Percentiles rank a stretch among this genome's conserved stretches.
These are phyloP conservation scores for Alopecurus myosuroides DNA, from an alignment of 176 grass and related monocot genomes.

Conservation along the genomic window DNA sequence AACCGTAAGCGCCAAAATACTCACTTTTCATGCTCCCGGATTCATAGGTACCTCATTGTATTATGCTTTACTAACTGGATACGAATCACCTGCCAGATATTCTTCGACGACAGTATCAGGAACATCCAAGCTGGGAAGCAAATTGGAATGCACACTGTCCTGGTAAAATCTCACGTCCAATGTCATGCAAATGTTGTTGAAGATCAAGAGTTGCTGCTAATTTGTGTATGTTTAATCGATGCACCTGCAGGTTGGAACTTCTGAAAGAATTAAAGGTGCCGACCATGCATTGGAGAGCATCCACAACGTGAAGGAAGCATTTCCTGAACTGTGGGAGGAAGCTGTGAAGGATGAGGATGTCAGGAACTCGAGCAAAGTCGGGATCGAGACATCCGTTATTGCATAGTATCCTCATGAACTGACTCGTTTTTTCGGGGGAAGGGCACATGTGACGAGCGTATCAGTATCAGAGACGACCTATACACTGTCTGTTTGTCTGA, in stretches of 20 bases:
- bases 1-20: slow-evolving; percentile 49
- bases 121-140: slow-evolving; percentile 80
- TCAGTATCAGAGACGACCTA: neutral
- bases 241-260: slow-evolving; percentile 61
- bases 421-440: neutral
- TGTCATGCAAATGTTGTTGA: neutral
- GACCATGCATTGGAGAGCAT: slow-evolving; percentile 79
- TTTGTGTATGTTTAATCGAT: neutral
- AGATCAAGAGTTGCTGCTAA: neutral
- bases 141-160: slow-evolving; percentile 57
- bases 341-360: slow-evolving; percentile 67
- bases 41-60: neutral
- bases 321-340: slow-evolving; percentile 85
- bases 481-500: neutral
- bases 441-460: neutral
- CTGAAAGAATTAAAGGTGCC: slow-evolving; percentile 66
- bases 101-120: slow-evolving; percentile 76
- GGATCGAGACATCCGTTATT: slow-evolving; percentile 66
- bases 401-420: slow-evolving; percentile 26
- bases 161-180: slow-evolving; percentile 15
- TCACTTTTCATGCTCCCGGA: neutral
- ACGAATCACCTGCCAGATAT: slow-evolving; percentile 46
- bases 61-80: neutral
- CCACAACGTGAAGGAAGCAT: slow-evolving; percentile 79
- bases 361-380: slow-evolving; percentile 55